phyloP scores from a whole-genome alignment of 140 eudicot species.

The Erigeron philadelphicus region DNA sequence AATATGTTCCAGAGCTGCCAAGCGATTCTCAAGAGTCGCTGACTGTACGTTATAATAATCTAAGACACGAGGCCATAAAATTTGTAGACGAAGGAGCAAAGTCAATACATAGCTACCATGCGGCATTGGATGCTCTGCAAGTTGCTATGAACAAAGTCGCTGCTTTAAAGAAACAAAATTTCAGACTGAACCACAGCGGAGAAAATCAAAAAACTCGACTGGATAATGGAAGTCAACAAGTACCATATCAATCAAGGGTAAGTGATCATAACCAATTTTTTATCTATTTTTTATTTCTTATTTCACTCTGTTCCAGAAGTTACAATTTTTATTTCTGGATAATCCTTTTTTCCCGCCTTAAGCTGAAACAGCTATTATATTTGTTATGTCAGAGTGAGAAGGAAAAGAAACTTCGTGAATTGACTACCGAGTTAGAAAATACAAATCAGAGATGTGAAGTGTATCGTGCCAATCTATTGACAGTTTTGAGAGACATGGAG shows the following conservation, averaged over 20 bases:
- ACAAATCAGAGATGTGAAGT: constrained; percentile 43
- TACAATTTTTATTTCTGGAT: background rate
- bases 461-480: constrained; percentile 50
- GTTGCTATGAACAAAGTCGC: constrained; percentile 59
- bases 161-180: constrained; percentile 42
- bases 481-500: constrained; percentile 58
- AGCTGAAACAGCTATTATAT: background rate
- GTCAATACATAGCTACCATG: constrained; percentile 48
- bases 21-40: constrained; percentile 31
- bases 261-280: background rate
- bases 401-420: constrained; percentile 46
- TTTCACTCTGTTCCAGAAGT: background rate
- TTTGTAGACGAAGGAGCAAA: constrained; percentile 70
- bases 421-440: constrained; percentile 39
- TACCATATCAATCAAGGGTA: constrained; percentile 33
- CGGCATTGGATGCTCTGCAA: constrained; percentile 54
- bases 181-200: constrained; percentile 26
- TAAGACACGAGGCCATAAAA: constrained; percentile 54
- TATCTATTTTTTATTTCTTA: background rate
- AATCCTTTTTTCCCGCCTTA: background rate
- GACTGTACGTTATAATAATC: constrained; percentile 39
- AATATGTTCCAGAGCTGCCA: constrained; percentile 27
- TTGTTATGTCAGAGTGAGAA: constrained; percentile 37
- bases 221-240: constrained; percentile 25
- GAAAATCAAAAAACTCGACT: constrained; percentile 26